Base-by-base conservation (phyloP, 1,284 basidiomycete genomes). In the Coriolopsis trogii region DNA sequence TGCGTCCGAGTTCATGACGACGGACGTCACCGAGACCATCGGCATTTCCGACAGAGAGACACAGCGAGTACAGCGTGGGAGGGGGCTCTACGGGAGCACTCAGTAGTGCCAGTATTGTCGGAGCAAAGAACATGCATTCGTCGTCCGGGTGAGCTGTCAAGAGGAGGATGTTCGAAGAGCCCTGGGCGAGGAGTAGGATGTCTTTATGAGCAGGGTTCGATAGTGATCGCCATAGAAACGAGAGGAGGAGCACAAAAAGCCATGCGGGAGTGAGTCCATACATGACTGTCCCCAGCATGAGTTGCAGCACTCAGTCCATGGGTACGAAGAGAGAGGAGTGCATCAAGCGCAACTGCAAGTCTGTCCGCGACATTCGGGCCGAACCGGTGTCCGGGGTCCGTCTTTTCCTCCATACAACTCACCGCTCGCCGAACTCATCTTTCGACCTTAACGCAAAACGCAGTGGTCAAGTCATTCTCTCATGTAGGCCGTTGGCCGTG, bases 61-160 rank as follows among this genome's bases (percentile, higher is more conserved):
- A 87, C 16, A 89, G 60, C 2, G 82, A 83, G 59, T 74, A 80
- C 1, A 85, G 45, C 23, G 77, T 53, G 2, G 47, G 52, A 6
- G 25, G 31, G 6, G 24, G 23, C 4, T 24, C 18, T 9, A 12
- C n/a, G n/a, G n/a, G n/a, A 4, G 1, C 23, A 28, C 3, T 46
- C 36, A 21, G 56, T 15, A 90, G 72, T 3, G 84, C 76, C 24
- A 85, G 73, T 10, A 96, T 65, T 0, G 89, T 89, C 0, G 94
- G 93, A 0, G 85, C 87, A 65, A 97, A 97, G 76, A 97, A 97
- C 78, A 95, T 84, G 65, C 85, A 85, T 72, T 96, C 94, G 66
- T 96, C 94, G 66, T 96, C 94, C 2, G 93, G 93, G 63, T 95
- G 93, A 9, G 93, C 91, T 0, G 91, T 94, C 38, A 95, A 70